Conservation (phyloP, 1,139 yeast species). For the Williopsis jadinii region DNA sequence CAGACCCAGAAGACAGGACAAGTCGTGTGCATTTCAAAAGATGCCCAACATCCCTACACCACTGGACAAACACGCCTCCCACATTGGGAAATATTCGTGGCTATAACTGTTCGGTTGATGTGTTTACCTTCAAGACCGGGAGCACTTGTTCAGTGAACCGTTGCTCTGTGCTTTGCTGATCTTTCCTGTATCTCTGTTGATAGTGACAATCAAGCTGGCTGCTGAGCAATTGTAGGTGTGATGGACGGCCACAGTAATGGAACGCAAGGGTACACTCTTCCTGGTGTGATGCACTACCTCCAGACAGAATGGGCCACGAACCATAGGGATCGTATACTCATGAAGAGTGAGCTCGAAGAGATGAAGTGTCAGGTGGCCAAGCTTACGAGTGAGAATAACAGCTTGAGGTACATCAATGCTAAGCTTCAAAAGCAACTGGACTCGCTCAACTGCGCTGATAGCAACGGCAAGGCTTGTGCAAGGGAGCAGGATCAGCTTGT, state of each 20-base stretch:
- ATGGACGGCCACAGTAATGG: no score
- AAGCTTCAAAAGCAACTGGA: conserved; percentile 21
- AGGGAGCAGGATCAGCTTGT: not conserved
- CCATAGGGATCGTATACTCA: conserved; percentile 48
- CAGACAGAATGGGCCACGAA: conserved; percentile 51
- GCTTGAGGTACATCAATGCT: conserved; percentile 41
- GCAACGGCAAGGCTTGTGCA: not conserved
- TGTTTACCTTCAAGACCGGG: no score
- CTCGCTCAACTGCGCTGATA: not conserved
- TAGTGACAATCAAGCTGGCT: no score
- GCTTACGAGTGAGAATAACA: conserved; percentile 53
- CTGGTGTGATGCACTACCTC: conserved; percentile 50
- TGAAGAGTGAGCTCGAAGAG: conserved; percentile 52
- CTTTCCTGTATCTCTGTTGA: no score
- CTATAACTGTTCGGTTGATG: not conserved
- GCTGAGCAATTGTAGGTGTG: no score
- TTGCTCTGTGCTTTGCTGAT: no score
- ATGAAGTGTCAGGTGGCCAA: conserved; percentile 54
- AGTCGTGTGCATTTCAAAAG: no score
- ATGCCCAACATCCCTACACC: no score
- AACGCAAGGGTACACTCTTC: conserved; percentile 11
- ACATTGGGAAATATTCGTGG: not conserved
- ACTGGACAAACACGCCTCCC: not conserved
- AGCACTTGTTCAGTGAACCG: no score
- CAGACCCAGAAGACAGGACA: no score